These are phyloP conservation scores for Xylariaceae sp. DNA, from an alignment of 2,329 filamentous ascomycete genomes.

Conservation along the genomic window DNA sequence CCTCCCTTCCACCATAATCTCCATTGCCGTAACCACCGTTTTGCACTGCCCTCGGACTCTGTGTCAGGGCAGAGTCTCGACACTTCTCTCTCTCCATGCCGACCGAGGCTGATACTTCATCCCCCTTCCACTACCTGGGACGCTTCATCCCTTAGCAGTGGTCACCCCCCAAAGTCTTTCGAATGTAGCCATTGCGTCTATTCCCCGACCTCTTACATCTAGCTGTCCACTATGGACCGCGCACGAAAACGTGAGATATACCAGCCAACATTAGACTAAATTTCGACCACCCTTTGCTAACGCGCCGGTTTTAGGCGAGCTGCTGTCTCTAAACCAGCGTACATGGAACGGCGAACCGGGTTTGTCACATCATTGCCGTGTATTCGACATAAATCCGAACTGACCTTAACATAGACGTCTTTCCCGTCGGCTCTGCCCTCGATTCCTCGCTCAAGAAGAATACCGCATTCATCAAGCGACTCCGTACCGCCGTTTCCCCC, in stretches of 20 bases:
- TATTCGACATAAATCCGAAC: constrained; percentile 3
- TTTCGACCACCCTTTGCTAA: constrained; percentile 3
- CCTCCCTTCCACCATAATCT: background rate
- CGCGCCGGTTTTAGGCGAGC: constrained; percentile 60
- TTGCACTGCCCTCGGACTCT: constrained; percentile 18
- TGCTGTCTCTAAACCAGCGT: constrained; percentile 81
- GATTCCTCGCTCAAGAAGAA: constrained; percentile 98
- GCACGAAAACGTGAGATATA: constrained; percentile 55
- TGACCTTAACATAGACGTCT: constrained; percentile 58
- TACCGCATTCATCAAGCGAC: constrained; percentile 93
- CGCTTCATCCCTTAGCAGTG: constrained; percentile 44
- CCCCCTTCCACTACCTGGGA: constrained; percentile 39
- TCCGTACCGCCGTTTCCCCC: constrained; percentile 82
- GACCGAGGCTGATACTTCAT: constrained; percentile 39
- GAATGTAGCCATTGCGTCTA: constrained; percentile 43
- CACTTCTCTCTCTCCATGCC: constrained; percentile 37
- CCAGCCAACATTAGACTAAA: constrained; percentile 1
- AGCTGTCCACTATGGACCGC: constrained; percentile 57
- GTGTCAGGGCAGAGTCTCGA: constrained; percentile 26
- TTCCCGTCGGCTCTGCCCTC: constrained; percentile 71
- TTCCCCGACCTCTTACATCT: constrained; percentile 27
- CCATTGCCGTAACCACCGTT: background rate
- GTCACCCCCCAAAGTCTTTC: constrained; percentile 28
- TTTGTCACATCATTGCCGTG: constrained; percentile 35
- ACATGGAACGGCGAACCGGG: constrained; percentile 88